A percentile compares a stretch with the other conserved stretches of the same genome.
Conservation (phyloP, 2,329 filamentous ascomycete species). For the Endoconidiophora polonica region DNA sequence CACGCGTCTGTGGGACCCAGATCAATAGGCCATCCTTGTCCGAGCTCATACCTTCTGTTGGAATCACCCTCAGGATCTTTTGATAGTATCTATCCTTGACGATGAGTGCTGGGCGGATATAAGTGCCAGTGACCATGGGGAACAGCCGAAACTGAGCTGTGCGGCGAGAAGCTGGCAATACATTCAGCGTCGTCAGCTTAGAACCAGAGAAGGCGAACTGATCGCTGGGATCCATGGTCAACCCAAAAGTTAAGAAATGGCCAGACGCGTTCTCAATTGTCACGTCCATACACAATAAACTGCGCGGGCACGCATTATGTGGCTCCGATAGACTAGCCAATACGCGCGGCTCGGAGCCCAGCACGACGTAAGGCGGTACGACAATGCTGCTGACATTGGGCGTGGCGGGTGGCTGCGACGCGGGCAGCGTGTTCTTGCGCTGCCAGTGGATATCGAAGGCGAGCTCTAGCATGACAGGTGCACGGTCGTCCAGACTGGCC, state of each 20-base stretch:
- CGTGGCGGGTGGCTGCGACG: slow-evolving; percentile 5
- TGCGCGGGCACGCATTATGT: slow-evolving; percentile 17
- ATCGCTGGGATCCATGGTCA: slow-evolving; percentile 83
- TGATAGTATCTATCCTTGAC: slow-evolving; percentile 88
- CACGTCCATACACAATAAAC: slow-evolving; percentile 31
- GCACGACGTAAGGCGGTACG: slow-evolving; percentile 64
- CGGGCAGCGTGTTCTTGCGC: slow-evolving; percentile 26
- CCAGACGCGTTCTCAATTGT: slow-evolving; percentile 86
- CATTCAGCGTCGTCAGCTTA: slow-evolving; percentile 62
- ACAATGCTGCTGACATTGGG: slow-evolving; percentile 52
- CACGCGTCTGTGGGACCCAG: slow-evolving; percentile 34
- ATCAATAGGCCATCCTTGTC: slow-evolving; percentile 48
- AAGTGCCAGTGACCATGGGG: slow-evolving; percentile 46
- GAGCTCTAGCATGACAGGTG: slow-evolving; percentile 57
- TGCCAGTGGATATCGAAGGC: slow-evolving; percentile 64
- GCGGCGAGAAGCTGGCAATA: slow-evolving; percentile 67
- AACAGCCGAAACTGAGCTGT: slow-evolving; percentile 59
- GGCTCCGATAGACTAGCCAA: slow-evolving; percentile 41
- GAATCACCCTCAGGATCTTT: slow-evolving; percentile 67
- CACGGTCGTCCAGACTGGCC: slow-evolving; percentile 62
- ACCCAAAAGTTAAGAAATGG: slow-evolving; percentile 85
- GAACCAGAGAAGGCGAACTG: slow-evolving; percentile 85
- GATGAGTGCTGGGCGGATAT: slow-evolving; percentile 55
- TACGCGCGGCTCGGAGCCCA: slow-evolving; percentile 74
- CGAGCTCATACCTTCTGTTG: slow-evolving; percentile 54